Percentiles rank a stretch among this genome's conserved stretches.
Conservation (phyloP, 1,139 yeast species). For the Geotrichum phurueaensis region DNA sequence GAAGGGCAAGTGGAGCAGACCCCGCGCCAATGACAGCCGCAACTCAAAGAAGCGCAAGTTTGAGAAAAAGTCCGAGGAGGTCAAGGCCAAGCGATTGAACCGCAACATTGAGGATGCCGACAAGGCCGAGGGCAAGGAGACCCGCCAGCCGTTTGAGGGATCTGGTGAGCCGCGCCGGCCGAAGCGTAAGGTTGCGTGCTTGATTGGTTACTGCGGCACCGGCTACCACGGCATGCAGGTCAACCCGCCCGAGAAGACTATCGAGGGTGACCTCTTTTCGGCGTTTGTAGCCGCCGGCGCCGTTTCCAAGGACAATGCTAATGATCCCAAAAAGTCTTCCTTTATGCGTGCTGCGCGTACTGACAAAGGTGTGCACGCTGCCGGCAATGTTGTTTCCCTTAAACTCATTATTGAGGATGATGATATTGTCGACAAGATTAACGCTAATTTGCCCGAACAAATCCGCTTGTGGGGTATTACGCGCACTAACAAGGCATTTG, state of each 20-base stretch:
- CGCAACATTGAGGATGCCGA: conserved; percentile 14
- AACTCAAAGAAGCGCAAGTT: conserved; percentile 16
- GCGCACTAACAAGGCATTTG: conserved; percentile 85
- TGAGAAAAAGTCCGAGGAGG: conserved; percentile 14
- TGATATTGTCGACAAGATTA: conserved; percentile 69
- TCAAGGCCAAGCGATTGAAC: conserved; percentile 15
- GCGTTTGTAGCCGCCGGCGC: conserved; percentile 91
- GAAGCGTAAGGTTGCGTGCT: conserved; percentile 82
- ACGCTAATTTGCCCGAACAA: conserved; percentile 69
- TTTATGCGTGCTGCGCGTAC: conserved; percentile 97
- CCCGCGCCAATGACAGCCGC: conserved; percentile 19
- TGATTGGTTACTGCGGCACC: conserved; percentile 96
- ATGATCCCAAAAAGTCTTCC: conserved; percentile 82
- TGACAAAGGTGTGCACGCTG: conserved; percentile 98
- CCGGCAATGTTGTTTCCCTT: conserved; percentile 86
- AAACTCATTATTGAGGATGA: conserved; percentile 85
- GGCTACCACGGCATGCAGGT: conserved; percentile 98
- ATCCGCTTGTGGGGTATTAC: conserved; percentile 91
- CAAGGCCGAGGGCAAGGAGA: conserved; percentile 3
- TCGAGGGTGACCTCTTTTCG: conserved; percentile 81
- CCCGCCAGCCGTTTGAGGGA: conserved; percentile 10
- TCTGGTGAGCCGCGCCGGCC: conserved; percentile 54
- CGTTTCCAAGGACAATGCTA: conserved; percentile 78
- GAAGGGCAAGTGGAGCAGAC: conserved; percentile 20
- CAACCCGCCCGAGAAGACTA: conserved; percentile 85